Evolutionary conservation across 2,329 filamentous ascomycete species (phyloP), one percentile per base, ranked within the genome.

Genomic region (Cladobotryum protrusum): DNA sequence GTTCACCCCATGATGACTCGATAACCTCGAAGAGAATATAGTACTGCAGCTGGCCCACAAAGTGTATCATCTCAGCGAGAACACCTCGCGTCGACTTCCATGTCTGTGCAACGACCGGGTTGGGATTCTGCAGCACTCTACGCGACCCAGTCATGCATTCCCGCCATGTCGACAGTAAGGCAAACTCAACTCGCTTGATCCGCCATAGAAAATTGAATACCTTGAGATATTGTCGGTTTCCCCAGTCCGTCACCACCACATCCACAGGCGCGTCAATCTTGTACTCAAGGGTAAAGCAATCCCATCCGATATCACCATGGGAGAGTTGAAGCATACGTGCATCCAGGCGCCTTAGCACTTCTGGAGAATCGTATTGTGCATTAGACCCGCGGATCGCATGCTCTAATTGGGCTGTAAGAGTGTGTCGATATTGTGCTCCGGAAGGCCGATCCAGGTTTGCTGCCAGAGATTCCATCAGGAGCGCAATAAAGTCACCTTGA

Each of bases 131-230:
- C 6, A 99, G 79, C 1, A 97, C 90, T n/a, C 92, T 90, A 53
- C 93, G 81, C 3, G 91, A 83, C 41, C 93, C 93, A 0, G 93
- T 99, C 83, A 96, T 97, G 68, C 87, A 95, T 57, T 91, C 87
- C 50, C 93, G 84, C 91, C 93, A 99, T 37, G 89, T 93, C 12
- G 87, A 89, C 5, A 86, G 81, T 1, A 99, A 79, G 0, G 89
- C 91, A 62, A 97, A 99, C 63, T 99, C 93, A 46, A 99, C 93
- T 24, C 93, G 86, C 71, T 99, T 99, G 63, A 99, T 89, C 55
- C 93, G 86, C 92, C 93, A 99, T 3, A 99, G 78, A 63, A 99
- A 96, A 69, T 99, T 99, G 79, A 99, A 99, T 9, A 99, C 89
- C 65, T 97, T 97, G 59, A 99, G 84, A 65, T 99, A 99, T 65